Evolutionary conservation across 805 yeast genomes (phyloP), one percentile per base, ranked within the genome.

Genomic region (Suhomyces xylopsoci): DNA sequence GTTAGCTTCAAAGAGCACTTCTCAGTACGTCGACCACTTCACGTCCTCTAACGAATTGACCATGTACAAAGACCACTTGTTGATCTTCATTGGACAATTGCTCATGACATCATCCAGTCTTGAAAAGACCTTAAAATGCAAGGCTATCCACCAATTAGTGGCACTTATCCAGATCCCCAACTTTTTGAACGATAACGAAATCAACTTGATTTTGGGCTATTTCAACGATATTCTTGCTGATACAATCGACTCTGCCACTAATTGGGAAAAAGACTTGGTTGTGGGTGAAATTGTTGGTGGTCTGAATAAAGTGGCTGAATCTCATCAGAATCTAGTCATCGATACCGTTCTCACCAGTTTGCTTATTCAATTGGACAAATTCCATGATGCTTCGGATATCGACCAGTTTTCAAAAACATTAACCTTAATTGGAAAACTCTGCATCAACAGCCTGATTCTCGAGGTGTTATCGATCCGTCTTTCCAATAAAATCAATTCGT

Each of bases 41-140:
- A 36, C 55, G 7, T 22, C 49, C 26, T 56, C 56, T 20, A 79
- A 77, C 55, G 67, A 75, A 7, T 65, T 88, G 49, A 58, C 67
- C 14, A 58, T 64, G 7, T 80, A 71, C 64, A 84, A 87, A 55
- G 96, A 91, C 60, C 83, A 83, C 40, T 71, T 92, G 14, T 68
- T 91, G 28, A 81, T 84, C 50, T 71, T 86, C 43, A 66, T 90
- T 58, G 83, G 91, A n/a, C 85, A 82, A 61, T 78, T 89, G 5
- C 73, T 92, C 47, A 81, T 86, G 63, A 79, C 87, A 0, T 78
- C 88, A 0, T 83, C 96, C 0, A 78, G 77, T 32, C 70, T 81
- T 28, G 97, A 89, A 60, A 84, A 84, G 9, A 81, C 91, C 1
- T 74, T 90, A 52, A 78, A 90, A 60, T 77, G 87, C 25, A 70